Base-by-base conservation (phyloP, 1,284 basidiomycete genomes). In the Leccinum huronense region DNA sequence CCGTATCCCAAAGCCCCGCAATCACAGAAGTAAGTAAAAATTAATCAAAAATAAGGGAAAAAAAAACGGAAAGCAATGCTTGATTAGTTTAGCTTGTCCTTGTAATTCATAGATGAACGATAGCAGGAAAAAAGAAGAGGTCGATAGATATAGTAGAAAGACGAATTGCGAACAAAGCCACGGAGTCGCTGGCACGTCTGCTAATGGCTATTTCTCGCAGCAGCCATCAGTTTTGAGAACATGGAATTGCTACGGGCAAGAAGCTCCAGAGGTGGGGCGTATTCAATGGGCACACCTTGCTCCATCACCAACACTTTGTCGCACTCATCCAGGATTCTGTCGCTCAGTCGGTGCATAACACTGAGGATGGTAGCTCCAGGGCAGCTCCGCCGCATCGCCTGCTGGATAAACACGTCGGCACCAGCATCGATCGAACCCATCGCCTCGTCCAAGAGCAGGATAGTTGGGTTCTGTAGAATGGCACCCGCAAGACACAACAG, bases 361-460 rank as follows among this genome's bases (percentile, higher is more conserved):
- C 65, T 65, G 33, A 73, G 63, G 56, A 75, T 72, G 36, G 74
- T 73, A 1, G 72, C 72, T 14, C 60, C 42, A 11, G 72, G 71
- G 57, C 74, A 74, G 62, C 71, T 75, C 45, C 23, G 62, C 42
- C 72, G 72, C 72, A 75, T 75, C 3, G 72, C 74, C 31, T 73
- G 66, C 42, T 76, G 74, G 31, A 74, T 73, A 63, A 72, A 75
- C 42, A 69, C 73, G 61, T 74, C 72, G n/a, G 73, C 66, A 31
- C 73, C 73, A 33, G 72, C 65, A 58, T 76, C 75, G 51, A 77
- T 73, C 3, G 76, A 77, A 40, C 75, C 75, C 1, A 75, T 77
- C 33, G 72, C 76, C 67, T 85, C 84, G 69, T 86, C 84, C 56
- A 85, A 73, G 5, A 86, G 77, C 16, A 84, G 70, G 31, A 86